Evolutionary conservation across 768 basidiomycete species (phyloP).

Genomic region (Mycena sanguinolenta): DNA sequence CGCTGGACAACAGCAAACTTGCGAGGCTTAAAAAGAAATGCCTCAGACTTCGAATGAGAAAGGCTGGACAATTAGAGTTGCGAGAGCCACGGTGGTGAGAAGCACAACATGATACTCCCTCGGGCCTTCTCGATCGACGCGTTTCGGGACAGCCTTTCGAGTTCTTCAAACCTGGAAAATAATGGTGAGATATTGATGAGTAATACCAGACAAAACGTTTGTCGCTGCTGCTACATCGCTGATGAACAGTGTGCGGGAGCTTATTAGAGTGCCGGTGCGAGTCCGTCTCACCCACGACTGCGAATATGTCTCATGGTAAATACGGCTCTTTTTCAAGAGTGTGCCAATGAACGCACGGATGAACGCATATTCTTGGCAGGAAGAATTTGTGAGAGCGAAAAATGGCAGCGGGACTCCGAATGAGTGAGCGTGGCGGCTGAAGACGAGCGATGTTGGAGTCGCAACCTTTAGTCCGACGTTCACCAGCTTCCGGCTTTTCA

Average conservation of each 20-base stretch:
- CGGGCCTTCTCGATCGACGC: background rate
- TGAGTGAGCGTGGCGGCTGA: background rate
- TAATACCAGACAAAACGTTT: background rate
- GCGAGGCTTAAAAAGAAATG: constrained; percentile 8
- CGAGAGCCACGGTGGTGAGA: background rate
- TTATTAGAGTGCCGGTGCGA: background rate
- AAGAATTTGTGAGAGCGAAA: background rate
- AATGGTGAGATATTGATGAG: background rate
- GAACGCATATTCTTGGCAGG: background rate
- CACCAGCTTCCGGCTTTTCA: background rate
- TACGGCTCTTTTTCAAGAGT: background rate
- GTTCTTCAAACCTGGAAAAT: background rate
- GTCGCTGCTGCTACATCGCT: background rate
- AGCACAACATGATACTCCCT: background rate
- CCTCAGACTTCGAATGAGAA: background rate
- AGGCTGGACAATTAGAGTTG: background rate
- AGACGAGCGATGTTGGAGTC: background rate
- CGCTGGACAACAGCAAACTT: background rate
- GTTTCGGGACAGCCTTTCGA: background rate
- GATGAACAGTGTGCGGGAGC: background rate
- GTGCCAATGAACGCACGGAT: background rate
- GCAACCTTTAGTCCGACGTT: background rate
- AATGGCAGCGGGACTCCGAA: background rate
- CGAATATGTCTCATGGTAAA: background rate
- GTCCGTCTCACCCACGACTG: background rate